A percentile compares a stretch with the other conserved stretches of the same genome.
Conservation (phyloP, 768 basidiomycete species). For the Symmetrospora coprosmae region DNA sequence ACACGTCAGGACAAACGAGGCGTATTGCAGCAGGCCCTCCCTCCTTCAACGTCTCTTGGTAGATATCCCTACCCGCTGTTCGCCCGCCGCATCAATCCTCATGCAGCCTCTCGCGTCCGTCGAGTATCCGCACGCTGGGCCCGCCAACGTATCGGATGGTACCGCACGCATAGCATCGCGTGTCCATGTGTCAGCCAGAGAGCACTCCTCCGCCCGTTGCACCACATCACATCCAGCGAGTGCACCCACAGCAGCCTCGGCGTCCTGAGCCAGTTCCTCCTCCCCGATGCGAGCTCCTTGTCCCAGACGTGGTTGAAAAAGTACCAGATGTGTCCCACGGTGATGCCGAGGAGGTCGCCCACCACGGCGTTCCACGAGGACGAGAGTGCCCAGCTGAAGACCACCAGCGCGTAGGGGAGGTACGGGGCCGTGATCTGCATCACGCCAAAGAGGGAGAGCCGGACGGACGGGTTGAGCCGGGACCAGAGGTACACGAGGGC, state of each 20-base stretch:
- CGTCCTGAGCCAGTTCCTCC: constrained; percentile 30
- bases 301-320: constrained; percentile 31
- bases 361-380: constrained; percentile 60
- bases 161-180: too few species aligned
- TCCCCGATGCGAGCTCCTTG: constrained; percentile 26
- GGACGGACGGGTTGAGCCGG: constrained; percentile 77
- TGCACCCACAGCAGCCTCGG: constrained; percentile 23
- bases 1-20: too few species aligned
- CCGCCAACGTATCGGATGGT: too few species aligned
- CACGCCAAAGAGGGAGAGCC: constrained; percentile 89
- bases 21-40: too few species aligned
- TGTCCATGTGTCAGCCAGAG: too few species aligned
- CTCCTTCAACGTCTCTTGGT: too few species aligned
- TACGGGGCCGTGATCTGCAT: constrained; percentile 92
- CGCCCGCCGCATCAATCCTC: too few species aligned
- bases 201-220: too few species aligned
- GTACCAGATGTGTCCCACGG: constrained; percentile 62
- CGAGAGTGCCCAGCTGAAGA: constrained; percentile 46
- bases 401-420: constrained; percentile 78
- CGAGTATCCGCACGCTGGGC: too few species aligned
- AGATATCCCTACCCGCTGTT: too few species aligned
- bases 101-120: too few species aligned
- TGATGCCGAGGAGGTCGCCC: constrained; percentile 67
- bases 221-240: background rate
- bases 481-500: constrained; percentile 97